A percentile compares a stretch with the other conserved stretches of the same genome.
Conservation (phyloP, 2,329 filamentous ascomycete species). For the Phialophora expanda region DNA sequence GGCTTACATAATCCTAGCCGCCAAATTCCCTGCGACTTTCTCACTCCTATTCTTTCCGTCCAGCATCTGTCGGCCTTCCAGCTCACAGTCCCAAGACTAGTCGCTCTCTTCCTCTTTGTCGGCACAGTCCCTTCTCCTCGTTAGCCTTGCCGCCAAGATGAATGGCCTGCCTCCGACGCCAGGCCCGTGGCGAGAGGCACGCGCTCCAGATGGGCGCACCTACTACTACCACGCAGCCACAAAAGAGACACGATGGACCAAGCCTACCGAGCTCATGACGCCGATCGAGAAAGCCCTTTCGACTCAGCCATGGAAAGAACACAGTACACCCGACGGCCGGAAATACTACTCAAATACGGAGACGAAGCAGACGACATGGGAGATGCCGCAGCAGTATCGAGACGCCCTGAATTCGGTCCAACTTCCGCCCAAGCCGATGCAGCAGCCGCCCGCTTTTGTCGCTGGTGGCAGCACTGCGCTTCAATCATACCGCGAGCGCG, state of each 20-base stretch:
- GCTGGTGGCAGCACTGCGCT: constrained; percentile 59
- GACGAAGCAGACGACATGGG: constrained; percentile 91
- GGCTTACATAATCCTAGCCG: neutral
- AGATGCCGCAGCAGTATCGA: constrained; percentile 85
- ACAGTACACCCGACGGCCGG: constrained; percentile 80
- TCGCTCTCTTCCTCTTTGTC: neutral
- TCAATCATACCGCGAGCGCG: constrained; percentile 53
- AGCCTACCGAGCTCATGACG: constrained; percentile 87
- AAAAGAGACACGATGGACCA: constrained; percentile 91
- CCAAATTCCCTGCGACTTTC: constrained; percentile 10
- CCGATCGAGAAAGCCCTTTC: constrained; percentile 79
- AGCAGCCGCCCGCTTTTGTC: constrained; percentile 62
- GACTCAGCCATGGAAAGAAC: constrained; percentile 90
- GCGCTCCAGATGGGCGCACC: constrained; percentile 76
- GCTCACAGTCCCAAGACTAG: neutral
- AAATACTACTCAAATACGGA: constrained; percentile 97
- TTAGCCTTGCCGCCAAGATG: constrained; percentile 54
- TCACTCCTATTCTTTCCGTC: neutral
- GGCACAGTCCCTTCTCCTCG: neutral
- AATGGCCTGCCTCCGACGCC: constrained; percentile 62
- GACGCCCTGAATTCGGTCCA: constrained; percentile 68
- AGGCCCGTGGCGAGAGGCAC: constrained; percentile 77
- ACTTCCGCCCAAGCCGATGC: constrained; percentile 50
- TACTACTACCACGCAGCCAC: constrained; percentile 92
- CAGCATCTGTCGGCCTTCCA: neutral